These are phyloP conservation scores for Hansenula anomala DNA, from an alignment of 1,139 yeast species.

Conservation along the genomic window DNA sequence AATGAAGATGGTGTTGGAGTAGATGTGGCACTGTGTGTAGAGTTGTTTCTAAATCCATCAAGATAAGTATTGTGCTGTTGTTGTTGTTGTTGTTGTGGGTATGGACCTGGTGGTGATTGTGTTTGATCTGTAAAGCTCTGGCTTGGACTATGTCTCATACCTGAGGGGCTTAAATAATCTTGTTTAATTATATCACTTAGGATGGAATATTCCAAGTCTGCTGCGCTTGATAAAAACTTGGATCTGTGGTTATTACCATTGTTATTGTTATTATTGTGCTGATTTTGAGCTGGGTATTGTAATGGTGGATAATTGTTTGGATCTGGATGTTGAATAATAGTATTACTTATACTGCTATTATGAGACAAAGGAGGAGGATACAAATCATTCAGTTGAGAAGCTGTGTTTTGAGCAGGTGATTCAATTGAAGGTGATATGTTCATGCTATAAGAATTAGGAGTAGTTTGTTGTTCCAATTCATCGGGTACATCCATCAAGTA, in stretches of 20 bases:
- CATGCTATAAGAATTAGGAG: slow-evolving; percentile 4
- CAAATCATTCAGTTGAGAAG: slow-evolving; percentile 7
- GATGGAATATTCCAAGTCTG: slow-evolving; percentile 74
- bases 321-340: background rate
- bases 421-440: slow-evolving; percentile 1
- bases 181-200: slow-evolving; percentile 69
- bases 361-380: slow-evolving; percentile 12
- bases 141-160: slow-evolving; percentile 22
- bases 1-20: slow-evolving; percentile 8
- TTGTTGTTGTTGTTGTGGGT: background rate
- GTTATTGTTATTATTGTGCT: no score
- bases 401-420: background rate
- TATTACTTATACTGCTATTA: background rate
- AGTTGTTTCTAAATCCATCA: slow-evolving; percentile 4
- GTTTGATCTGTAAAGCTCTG: slow-evolving; percentile 4
- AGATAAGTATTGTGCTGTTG: background rate
- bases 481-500: slow-evolving; percentile 60
- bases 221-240: slow-evolving; percentile 63
- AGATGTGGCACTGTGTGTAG: slow-evolving; percentile 11
- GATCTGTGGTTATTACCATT: slow-evolving; percentile 12
- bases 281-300: background rate
- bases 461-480: slow-evolving; percentile 8
- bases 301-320: background rate
- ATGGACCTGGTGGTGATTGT: background rate
- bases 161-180: slow-evolving; percentile 24